phyloP scores from a whole-genome alignment of 345 rosid species.

The Crucihimalaya himalaica region DNA sequence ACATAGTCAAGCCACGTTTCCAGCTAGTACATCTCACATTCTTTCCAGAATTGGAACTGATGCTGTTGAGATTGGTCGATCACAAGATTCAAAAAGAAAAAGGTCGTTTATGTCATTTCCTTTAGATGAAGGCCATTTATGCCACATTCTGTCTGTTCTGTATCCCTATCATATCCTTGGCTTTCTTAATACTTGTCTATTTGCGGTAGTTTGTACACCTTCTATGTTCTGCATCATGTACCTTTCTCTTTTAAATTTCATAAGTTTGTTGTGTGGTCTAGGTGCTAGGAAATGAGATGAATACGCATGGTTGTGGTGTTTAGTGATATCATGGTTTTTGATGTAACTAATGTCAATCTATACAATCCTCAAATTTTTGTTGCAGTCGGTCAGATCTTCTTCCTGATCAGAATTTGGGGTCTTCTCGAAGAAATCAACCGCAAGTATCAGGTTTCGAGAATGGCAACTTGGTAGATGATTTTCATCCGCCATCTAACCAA shows the following conservation, averaged over 20 bases:
- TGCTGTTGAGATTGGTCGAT: constrained; percentile 54
- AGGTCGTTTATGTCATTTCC: constrained; percentile 50
- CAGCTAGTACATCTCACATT: constrained; percentile 53
- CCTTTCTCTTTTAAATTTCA: constrained; percentile 18
- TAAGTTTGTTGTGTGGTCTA: constrained; percentile 5
- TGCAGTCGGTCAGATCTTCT: constrained; percentile 41
- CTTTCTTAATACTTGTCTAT: neutral
- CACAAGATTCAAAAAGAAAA: constrained; percentile 58
- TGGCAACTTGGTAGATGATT: constrained; percentile 32
- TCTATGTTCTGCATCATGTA: constrained; percentile 29
- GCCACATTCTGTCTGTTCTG: constrained; percentile 28
- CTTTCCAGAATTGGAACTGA: constrained; percentile 61
- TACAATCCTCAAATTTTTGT: constrained; percentile 12
- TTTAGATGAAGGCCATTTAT: constrained; percentile 40
- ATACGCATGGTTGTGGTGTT: constrained; percentile 3
- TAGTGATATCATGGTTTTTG: constrained; percentile 8
- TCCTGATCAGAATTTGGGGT: constrained; percentile 35
- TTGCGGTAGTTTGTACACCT: constrained; percentile 1
- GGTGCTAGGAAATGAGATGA: constrained; percentile 24
- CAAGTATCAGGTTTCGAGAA: constrained; percentile 41
- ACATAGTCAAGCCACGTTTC: constrained; percentile 43
- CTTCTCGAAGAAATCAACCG: constrained; percentile 37
- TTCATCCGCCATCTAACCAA: constrained; percentile 40
- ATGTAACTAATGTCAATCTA: constrained; percentile 14
- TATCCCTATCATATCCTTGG: constrained; percentile 10